Evolutionary conservation across 2,329 filamentous ascomycete species (phyloP).

Genomic region (Aureobasidium sp.): DNA sequence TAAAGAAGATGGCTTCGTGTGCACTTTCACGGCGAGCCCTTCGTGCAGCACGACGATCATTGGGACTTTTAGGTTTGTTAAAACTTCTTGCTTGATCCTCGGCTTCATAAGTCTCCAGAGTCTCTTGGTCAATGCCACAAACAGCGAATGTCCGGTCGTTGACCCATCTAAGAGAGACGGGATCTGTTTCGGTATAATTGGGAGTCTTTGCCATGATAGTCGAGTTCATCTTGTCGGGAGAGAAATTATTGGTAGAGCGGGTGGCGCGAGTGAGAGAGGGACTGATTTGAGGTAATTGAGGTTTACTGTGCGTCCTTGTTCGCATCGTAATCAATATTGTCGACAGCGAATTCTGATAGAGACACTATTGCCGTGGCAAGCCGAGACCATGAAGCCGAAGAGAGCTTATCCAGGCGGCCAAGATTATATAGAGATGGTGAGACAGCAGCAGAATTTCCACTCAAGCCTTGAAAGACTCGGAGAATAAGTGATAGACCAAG

Average conservation of each 20-base stretch:
- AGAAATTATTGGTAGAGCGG: neutral
- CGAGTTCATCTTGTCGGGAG: neutral
- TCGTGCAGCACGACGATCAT: conserved; percentile 1
- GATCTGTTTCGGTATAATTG: conserved; percentile 5
- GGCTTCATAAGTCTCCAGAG: neutral
- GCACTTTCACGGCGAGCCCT: conserved; percentile 8
- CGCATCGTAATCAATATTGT: neutral
- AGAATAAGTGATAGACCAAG: neutral
- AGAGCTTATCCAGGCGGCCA: neutral
- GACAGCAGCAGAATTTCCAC: neutral
- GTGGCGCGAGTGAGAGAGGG: neutral
- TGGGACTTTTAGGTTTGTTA: neutral
- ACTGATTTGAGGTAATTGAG: neutral
- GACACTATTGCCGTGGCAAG: neutral
- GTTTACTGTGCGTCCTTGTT: conserved; percentile 7
- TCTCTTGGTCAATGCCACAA: conserved; percentile 1
- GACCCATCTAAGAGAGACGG: neutral
- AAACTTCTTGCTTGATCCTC: conserved; percentile 3
- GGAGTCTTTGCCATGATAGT: neutral
- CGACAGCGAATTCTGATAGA: neutral
- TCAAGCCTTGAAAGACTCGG: neutral
- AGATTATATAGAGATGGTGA: neutral
- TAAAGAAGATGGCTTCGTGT: neutral
- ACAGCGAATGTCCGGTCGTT: neutral
- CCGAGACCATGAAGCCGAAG: neutral